These are phyloP conservation scores for Rosa persica DNA, from an alignment of 306 rosid genomes.

Conservation along the genomic window DNA sequence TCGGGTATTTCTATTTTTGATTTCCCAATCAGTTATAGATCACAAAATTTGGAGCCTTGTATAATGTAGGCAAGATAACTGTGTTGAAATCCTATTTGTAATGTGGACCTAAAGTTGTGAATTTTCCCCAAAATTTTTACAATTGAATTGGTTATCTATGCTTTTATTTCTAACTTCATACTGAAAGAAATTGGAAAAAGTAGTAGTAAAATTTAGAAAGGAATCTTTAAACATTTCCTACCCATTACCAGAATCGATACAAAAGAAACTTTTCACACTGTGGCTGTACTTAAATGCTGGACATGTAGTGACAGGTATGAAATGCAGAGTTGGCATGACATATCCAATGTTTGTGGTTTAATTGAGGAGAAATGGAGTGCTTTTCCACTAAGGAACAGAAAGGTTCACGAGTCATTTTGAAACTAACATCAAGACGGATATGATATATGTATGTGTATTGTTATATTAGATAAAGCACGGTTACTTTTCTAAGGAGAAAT, in stretches of 20 bases:
- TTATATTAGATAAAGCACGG: too few species aligned
- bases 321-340: not conserved
- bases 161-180: not conserved
- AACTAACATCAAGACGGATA: too few species aligned
- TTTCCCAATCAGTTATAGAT: not conserved
- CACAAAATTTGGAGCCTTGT: not conserved
- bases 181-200: not conserved
- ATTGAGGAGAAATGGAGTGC: too few species aligned
- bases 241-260: not conserved
- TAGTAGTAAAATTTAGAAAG: not conserved
- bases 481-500: too few species aligned
- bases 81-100: not conserved
- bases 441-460: too few species aligned
- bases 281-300: not conserved
- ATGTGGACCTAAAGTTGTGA: not conserved
- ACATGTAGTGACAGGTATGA: not conserved
- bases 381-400: too few species aligned
- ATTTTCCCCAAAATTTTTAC: not conserved
- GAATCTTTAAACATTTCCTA: not conserved
- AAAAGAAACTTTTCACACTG: not conserved
- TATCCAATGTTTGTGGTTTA: too few species aligned
- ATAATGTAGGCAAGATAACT: not conserved
- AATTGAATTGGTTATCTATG: not conserved
- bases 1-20: not conserved
- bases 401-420: too few species aligned